Evolutionary conservation across 192 early-diverging fungal genomes (phyloP), one percentile per base, ranked within the genome.

Genomic region (Entomortierella chlamydospora): DNA sequence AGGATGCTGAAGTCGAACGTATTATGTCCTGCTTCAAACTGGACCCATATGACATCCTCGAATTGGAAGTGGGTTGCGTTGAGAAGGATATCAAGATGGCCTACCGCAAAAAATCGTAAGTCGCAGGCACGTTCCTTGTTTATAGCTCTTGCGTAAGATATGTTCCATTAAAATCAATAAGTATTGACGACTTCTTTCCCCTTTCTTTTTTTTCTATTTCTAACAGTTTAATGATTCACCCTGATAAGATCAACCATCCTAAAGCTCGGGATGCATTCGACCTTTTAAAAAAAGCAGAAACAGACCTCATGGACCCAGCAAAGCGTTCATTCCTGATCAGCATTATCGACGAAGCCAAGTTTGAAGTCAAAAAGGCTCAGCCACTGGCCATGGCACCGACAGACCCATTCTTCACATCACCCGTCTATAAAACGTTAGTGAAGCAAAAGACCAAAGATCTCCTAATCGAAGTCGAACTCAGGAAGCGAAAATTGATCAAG

Each of bases 1-100:
- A 90, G 60, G 81, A 90, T 67, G 51, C 84, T 31, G 89, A 90
- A 56, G 84, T 90, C 28, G 89, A 90, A 45, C 86, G 89, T 37
- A 87, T 90, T 37, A 71, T 90, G 25, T 47, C 58, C 0, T 68
- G 78, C 50, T 90, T 88, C 57, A 86, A 84, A 51, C 59, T 88
- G 15, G 88, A 90, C 51, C 89, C 89, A 18, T 90, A 87, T 55
- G 81, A 73, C 39, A 83, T 90, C 31, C 77, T 90, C 2, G 86
- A 88, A 47, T 67, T 90, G 26, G 57, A 60, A 22, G 70, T 81
- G 10, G 64, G 68, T 28, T 84, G 82, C 28, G 67, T 73, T 11
- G 70, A 77, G n/a, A 89, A 87, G 56, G 73, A 74, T 37, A 79
- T 89, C 50, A 89, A 89, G 64, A 47, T 83, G 50, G 83, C 87